Conservation (phyloP, 2,329 filamentous ascomycete species). For the Emericellopsis cladophorae region DNA sequence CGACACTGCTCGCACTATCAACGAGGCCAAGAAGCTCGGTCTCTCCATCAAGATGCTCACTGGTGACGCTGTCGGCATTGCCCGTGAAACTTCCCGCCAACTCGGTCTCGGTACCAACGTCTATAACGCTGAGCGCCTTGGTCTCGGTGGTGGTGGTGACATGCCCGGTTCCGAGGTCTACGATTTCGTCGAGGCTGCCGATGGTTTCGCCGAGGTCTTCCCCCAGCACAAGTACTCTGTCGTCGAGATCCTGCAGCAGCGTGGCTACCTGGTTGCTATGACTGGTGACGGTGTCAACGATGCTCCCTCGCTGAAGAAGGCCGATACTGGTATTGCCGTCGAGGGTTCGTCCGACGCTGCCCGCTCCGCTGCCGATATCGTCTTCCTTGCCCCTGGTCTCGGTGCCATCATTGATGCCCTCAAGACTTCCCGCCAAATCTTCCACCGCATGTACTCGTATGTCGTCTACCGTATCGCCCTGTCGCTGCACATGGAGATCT, state of each 20-base stretch:
- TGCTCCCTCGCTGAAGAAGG: conserved; percentile 84
- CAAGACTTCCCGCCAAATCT: conserved; percentile 88
- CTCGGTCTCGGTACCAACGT: conserved; percentile 87
- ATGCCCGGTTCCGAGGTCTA: conserved; percentile 92
- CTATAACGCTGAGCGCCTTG: conserved; percentile 86
- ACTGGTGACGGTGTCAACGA: conserved; percentile 95
- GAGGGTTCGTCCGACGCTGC: conserved; percentile 87
- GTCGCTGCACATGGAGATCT: conserved; percentile 83
- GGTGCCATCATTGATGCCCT: conserved; percentile 87
- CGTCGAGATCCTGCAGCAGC: conserved; percentile 85
- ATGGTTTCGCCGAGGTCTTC: conserved; percentile 91
- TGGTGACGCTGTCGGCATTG: conserved; percentile 87
- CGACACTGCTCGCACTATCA: conserved; percentile 82
- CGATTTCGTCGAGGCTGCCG: conserved; percentile 89
- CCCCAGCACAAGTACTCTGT: conserved; percentile 93
- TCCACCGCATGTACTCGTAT: conserved; percentile 95
- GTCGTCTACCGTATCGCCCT: conserved; percentile 91
- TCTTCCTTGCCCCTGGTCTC: conserved; percentile 83
- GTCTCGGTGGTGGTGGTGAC: conserved; percentile 78
- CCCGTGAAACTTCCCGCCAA: conserved; percentile 81
- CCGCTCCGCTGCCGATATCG: conserved; percentile 83
- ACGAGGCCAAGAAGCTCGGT: conserved; percentile 78
- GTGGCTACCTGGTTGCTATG: conserved; percentile 91
- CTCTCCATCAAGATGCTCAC: conserved; percentile 94
- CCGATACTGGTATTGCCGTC: conserved; percentile 92